phyloP scores from a whole-genome alignment of 2,329 filamentous ascomycete species.

The Boeremia lycopersici region DNA sequence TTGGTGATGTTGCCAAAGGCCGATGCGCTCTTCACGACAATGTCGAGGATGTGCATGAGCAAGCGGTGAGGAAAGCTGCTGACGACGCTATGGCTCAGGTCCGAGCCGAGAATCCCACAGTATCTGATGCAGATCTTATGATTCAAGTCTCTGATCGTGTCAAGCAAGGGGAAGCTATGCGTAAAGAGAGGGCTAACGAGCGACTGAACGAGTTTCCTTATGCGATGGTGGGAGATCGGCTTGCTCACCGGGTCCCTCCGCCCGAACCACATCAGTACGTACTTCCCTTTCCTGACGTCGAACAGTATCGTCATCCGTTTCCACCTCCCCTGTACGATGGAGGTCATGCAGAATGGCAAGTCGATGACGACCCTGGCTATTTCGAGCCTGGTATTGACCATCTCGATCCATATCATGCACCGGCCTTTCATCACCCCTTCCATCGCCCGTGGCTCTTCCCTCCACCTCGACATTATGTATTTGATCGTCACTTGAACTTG shows the following conservation, averaged over 20 bases:
- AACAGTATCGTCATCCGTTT: background rate
- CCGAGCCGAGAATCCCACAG: constrained; percentile 63
- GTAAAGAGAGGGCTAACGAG: constrained; percentile 24
- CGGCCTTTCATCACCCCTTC: background rate
- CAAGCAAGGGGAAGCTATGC: constrained; percentile 38
- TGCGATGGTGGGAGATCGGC: constrained; percentile 28
- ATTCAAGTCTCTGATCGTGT: constrained; percentile 64
- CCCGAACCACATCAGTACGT: constrained; percentile 2
- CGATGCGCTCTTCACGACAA: constrained; percentile 72
- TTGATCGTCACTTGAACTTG: background rate
- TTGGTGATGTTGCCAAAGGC: constrained; percentile 56
- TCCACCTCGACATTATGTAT: background rate
- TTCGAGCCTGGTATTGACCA: background rate
- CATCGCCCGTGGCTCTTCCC: background rate
- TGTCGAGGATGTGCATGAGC: constrained; percentile 63
- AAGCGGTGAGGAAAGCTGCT: constrained; percentile 69
- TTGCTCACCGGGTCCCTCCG: constrained; percentile 8
- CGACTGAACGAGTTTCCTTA: constrained; percentile 26
- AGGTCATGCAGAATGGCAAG: background rate
- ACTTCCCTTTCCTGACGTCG: background rate
- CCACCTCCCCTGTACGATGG: background rate
- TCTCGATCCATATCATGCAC: background rate
- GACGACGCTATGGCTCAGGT: constrained; percentile 62
- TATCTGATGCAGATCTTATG: constrained; percentile 64
- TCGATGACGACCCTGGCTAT: background rate